Evolutionary conservation across 768 basidiomycete species (phyloP).

Genomic region (Lentinula raphanica): DNA sequence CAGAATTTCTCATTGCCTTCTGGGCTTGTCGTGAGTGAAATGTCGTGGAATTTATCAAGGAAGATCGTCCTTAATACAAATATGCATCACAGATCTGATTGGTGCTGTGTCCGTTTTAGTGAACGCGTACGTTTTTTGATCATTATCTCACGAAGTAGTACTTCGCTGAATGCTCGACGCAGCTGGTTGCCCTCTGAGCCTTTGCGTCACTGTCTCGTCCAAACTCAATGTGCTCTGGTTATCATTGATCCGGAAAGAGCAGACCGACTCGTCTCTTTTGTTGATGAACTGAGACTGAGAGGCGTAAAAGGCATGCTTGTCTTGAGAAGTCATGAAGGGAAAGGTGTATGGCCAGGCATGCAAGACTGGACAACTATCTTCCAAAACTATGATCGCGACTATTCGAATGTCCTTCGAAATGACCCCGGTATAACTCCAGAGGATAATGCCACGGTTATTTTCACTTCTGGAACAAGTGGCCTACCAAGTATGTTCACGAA

Average conservation of each 20-base stretch:
- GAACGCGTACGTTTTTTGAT: conserved; percentile 33
- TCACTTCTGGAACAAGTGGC: conserved; percentile 41
- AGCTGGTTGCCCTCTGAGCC: conserved; percentile 39
- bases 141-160: background rate
- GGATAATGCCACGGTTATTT: conserved; percentile 46
- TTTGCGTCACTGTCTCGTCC: conserved; percentile 38
- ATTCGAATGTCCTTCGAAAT: conserved; percentile 21
- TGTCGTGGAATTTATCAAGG: conserved; percentile 7
- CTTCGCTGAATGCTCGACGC: background rate
- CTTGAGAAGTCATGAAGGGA: conserved; percentile 34
- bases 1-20: conserved; percentile 40
- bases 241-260: conserved; percentile 44
- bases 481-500: conserved; percentile 4
- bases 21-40: conserved; percentile 41
- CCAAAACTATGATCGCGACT: conserved; percentile 20
- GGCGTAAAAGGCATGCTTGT: conserved; percentile 37
- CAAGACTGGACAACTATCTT: conserved; percentile 31
- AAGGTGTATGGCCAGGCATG: conserved; percentile 39
- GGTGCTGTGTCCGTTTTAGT: conserved; percentile 45
- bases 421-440: conserved; percentile 34
- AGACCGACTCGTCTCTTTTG: conserved; percentile 26
- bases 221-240: conserved; percentile 37
- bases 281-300: conserved; percentile 22
- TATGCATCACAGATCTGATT: conserved; percentile 29
- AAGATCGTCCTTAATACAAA: background rate